phyloP scores from a whole-genome alignment of 768 basidiomycete species.

The Boletellus sp. region DNA sequence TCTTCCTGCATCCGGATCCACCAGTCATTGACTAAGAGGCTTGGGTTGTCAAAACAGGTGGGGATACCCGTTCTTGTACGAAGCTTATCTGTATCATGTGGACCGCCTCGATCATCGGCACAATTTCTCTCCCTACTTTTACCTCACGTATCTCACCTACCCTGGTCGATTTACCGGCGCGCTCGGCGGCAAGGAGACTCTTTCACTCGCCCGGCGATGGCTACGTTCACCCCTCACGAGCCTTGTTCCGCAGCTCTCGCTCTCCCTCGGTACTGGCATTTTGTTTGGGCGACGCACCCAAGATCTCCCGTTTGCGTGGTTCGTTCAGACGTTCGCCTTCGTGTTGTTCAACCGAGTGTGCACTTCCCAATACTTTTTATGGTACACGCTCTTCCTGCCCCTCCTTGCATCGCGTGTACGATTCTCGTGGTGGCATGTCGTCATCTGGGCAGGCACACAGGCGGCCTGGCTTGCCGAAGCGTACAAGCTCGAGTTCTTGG shows the following conservation, averaged over 20 bases:
- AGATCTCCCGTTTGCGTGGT: conserved; percentile 81
- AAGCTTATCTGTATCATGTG: conserved; percentile 92
- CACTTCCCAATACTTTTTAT: conserved; percentile 97
- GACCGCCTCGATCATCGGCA: conserved; percentile 93
- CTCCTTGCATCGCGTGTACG: conserved; percentile 67
- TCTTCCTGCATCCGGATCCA: neutral
- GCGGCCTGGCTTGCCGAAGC: conserved; percentile 89
- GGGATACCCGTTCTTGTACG: conserved; percentile 88
- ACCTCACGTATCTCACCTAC: conserved; percentile 87
- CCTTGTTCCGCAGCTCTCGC: conserved; percentile 78
- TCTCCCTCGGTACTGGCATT: conserved; percentile 73
- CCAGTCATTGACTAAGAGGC: neutral
- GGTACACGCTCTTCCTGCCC: conserved; percentile 90
- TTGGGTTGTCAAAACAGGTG: conserved; percentile 51
- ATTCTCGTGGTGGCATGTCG: conserved; percentile 45
- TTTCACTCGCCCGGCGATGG: conserved; percentile 39
- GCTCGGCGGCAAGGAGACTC: conserved; percentile 7
- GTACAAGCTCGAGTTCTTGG: conserved; percentile 87
- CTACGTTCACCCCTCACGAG: conserved; percentile 73
- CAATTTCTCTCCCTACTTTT: conserved; percentile 98
- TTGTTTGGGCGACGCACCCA: conserved; percentile 53
- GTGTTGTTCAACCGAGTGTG: conserved; percentile 99
- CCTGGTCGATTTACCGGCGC: conserved; percentile 35
- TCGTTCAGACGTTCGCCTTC: conserved; percentile 85
- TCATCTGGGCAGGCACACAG: conserved; percentile 75